Conservation (phyloP, 2,329 filamentous ascomycete species). For the Cladosporium sphaerospermum region DNA sequence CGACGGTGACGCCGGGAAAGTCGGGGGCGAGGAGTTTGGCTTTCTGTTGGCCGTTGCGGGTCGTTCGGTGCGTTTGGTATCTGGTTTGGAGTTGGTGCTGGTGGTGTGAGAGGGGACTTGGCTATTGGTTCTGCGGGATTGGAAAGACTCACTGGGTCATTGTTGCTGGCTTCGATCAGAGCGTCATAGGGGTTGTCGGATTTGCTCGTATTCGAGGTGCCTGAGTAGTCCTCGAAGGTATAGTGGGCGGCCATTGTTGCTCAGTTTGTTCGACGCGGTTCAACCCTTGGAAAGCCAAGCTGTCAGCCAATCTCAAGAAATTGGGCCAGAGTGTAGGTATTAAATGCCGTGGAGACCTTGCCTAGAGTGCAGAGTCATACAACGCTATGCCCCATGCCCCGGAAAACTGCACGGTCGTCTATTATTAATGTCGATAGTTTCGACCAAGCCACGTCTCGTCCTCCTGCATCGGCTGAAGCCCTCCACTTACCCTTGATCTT, state of each 20-base stretch:
- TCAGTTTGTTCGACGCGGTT: no score
- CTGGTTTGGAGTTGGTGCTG: conserved; percentile 62
- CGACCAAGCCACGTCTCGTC: no score
- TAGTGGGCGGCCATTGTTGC: conserved; percentile 29
- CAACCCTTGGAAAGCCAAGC: no score
- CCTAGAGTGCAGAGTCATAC: no score
- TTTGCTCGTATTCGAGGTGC: conserved; percentile 15
- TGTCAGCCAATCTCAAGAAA: no score
- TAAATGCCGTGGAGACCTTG: no score
- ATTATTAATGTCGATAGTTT: no score
- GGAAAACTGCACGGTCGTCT: no score
- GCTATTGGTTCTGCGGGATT: background rate
- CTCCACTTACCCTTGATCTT: no score
- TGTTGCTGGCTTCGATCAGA: conserved; percentile 60
- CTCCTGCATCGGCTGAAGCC: no score
- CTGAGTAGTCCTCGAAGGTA: conserved; percentile 32
- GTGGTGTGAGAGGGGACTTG: background rate
- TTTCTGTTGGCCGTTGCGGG: conserved; percentile 69
- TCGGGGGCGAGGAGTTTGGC: conserved; percentile 62
- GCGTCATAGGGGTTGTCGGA: conserved; percentile 70
- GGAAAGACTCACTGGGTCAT: conserved; percentile 55
- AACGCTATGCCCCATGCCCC: no score
- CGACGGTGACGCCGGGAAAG: conserved; percentile 67
- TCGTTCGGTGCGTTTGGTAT: conserved; percentile 68
- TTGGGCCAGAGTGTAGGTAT: no score